Evolutionary conservation across 805 yeast genomes (phyloP).

Genomic region (Metschnikowia gruessii): DNA sequence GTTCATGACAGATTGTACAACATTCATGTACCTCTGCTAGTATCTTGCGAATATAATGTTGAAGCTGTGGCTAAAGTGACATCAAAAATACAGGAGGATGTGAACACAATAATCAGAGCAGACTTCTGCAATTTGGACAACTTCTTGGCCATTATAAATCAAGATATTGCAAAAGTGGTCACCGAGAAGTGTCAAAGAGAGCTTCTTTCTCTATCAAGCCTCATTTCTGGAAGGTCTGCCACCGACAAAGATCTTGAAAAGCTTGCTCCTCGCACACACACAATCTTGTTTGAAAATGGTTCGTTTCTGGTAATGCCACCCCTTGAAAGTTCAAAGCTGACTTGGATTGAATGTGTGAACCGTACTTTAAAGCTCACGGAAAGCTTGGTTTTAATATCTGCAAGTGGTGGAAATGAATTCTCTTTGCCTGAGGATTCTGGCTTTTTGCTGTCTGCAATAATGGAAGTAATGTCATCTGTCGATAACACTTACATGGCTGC

Average conservation of each 20-base stretch:
- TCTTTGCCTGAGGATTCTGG: neutral
- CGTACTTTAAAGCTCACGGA: constrained; percentile 20
- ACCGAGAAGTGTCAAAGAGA: constrained; percentile 19
- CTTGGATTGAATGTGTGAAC: constrained; percentile 24
- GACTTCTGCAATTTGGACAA: constrained; percentile 19
- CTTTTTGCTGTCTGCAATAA: neutral
- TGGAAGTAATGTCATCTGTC: neutral
- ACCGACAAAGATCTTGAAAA: neutral
- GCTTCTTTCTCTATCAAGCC: neutral
- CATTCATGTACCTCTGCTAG: constrained; percentile 4
- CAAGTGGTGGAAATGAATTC: neutral
- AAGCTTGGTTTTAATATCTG: constrained; percentile 6
- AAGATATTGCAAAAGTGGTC: constrained; percentile 22
- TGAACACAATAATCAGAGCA: constrained; percentile 12
- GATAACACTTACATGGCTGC: neutral
- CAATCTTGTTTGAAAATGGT: constrained; percentile 35
- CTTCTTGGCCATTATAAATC: constrained; percentile 25
- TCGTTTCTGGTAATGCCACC: constrained; percentile 40
- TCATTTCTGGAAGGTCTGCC: neutral
- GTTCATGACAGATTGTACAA: constrained; percentile 5
- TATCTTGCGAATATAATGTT: constrained; percentile 4
- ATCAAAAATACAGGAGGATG: constrained; percentile 6
- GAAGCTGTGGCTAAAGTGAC: constrained; percentile 3
- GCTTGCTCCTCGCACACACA: constrained; percentile 1
- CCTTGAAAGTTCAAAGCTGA: constrained; percentile 34